A percentile compares a stretch with the other conserved stretches of the same genome.
Conservation (phyloP, 2,329 filamentous ascomycete species). For the Cercospora zeae-maydis region DNA sequence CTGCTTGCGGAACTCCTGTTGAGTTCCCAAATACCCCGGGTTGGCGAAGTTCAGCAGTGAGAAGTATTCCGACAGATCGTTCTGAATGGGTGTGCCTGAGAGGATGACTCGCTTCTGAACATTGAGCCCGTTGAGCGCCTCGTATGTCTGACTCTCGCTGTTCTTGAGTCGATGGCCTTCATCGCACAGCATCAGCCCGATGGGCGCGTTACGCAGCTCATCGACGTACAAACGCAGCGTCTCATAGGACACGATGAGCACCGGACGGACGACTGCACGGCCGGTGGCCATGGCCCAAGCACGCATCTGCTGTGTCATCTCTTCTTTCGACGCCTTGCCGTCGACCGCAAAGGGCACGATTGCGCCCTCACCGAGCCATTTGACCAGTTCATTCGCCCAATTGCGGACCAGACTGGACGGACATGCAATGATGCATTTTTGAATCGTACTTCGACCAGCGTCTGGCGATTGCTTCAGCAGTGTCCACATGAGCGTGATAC, state of each 20-base stretch:
- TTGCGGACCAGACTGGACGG: constrained; percentile 95
- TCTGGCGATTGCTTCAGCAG: constrained; percentile 92
- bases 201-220: constrained; percentile 82
- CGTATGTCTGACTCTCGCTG: constrained; percentile 92
- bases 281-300: constrained; percentile 94
- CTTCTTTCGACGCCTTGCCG: constrained; percentile 92
- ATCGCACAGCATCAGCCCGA: constrained; percentile 90
- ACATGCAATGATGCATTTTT: constrained; percentile 95
- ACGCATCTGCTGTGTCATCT: constrained; percentile 80
- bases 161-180: constrained; percentile 97
- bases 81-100: constrained; percentile 95
- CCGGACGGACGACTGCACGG: constrained; percentile 82
- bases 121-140: constrained; percentile 81
- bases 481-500: constrained; percentile 95
- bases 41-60: constrained; percentile 95
- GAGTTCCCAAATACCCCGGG: constrained; percentile 81
- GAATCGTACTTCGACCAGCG: constrained; percentile 87
- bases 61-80: constrained; percentile 97
- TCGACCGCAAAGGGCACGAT: constrained; percentile 93
- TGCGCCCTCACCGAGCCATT: constrained; percentile 92
- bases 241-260: constrained; percentile 97
- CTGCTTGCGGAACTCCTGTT: constrained; percentile 86
- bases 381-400: constrained; percentile 94
- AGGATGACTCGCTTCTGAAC: constrained; percentile 89
- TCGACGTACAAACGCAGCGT: constrained; percentile 88